Base-by-base conservation (phyloP, 2,329 filamentous ascomycete genomes). In the Ascochyta clinopodiicola region DNA sequence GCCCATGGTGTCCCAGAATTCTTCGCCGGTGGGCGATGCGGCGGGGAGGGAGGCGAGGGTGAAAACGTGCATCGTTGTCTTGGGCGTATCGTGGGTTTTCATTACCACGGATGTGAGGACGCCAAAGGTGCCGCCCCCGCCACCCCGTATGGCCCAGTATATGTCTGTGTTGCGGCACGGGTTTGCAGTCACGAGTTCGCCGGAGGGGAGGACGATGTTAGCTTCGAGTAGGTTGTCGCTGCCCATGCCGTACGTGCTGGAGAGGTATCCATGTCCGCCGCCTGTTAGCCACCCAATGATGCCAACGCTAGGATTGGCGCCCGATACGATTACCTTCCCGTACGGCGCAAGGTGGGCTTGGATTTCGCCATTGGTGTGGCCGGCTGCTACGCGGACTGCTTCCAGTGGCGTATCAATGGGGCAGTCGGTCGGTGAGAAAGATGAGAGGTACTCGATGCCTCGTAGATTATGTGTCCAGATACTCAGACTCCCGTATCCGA, bases 61-160 rank as follows among this genome's bases (percentile, higher is more conserved):
- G 32, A 72, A 62, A n/a, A 24, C 42, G 38, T 67, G 56, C 7
- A 49, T 17, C 1, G 61, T 63, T 5, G 61, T 63, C 7, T 56
- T 57, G 0, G 59, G 84, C 77, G 58, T 56, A 3, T 64, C 61
- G 25, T 53, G 66, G 0, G 57, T 57, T 27, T 61, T 60, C 10
- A 71, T 35, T 0, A 69, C 57, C 10, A 62, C 61, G 47, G 67
- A 60, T 0, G 63, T 60, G 0, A 78, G 57, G 1, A 80, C 71
- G 0, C 78, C 78, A 25, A 75, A 80, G 3, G 78, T 80, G 2
- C 74, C 77, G 8, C 73, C 74, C 0, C 78, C 78, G 2, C 71
- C 77, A 4, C 78, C 78, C 1, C 74, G 65, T 3, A 79, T 68
- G 0, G 77, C 78, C 65, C 73, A 79, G 62, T 80, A 80, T 1